Evolutionary conservation across 345 rosid genomes (phyloP).

Genomic region (Eucalyptus pumila): DNA sequence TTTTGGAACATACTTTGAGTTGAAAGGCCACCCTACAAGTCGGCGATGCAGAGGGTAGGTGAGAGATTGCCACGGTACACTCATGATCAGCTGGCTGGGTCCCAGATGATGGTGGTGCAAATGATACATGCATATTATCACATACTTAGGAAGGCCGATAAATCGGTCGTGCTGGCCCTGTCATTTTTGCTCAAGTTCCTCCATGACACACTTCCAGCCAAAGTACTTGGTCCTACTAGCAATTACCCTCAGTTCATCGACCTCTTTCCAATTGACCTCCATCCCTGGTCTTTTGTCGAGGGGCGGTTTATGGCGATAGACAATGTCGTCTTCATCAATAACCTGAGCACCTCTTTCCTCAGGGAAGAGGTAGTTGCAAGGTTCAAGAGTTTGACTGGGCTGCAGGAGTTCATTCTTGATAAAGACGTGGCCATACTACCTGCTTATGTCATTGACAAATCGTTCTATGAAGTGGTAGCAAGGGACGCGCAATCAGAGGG

Average conservation of each 20-base stretch:
- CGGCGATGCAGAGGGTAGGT: not conserved
- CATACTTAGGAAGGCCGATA: not conserved
- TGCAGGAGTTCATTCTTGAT: not conserved
- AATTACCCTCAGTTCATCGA: not conserved
- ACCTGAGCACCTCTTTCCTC: not conserved
- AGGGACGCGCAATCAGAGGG: not conserved
- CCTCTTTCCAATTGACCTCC: not conserved
- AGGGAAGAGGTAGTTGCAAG: not conserved
- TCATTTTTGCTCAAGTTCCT: not conserved
- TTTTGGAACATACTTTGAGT: not conserved
- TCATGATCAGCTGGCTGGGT: not conserved
- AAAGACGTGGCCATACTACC: not conserved
- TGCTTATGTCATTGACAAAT: not conserved
- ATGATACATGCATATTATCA: not conserved
- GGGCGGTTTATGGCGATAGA: not conserved
- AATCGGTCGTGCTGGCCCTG: not conserved
- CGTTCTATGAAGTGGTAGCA: not conserved
- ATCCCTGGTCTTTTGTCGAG: not conserved
- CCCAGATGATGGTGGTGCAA: not conserved
- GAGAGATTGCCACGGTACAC: not conserved
- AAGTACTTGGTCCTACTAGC: not conserved
- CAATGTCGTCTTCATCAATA: not conserved
- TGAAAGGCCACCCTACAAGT: not conserved
- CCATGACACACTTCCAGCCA: not conserved
- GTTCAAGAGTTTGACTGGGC: not conserved